These are phyloP conservation scores for Trichocladium antarcticum DNA, from an alignment of 495 filamentous ascomycete species.

Conservation along the genomic window DNA sequence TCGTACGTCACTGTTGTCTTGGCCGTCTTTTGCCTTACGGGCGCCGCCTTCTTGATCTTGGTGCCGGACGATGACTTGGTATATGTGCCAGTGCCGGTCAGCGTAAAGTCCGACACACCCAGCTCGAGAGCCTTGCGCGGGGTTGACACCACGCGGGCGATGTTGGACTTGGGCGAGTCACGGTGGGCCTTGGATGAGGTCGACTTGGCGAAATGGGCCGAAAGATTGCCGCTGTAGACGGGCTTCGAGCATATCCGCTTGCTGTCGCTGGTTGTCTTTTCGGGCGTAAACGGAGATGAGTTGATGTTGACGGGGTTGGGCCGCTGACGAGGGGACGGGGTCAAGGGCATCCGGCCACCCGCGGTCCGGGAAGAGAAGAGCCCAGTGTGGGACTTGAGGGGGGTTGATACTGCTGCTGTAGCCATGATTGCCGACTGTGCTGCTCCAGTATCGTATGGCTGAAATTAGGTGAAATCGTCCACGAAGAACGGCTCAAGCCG, in stretches of 20 bases:
- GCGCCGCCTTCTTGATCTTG: slow-evolving; percentile 46
- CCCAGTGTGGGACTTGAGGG: slow-evolving; percentile 83
- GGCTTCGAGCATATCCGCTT: slow-evolving; percentile 48
- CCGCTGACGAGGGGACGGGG: slow-evolving; percentile 67
- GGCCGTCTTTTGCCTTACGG: slow-evolving; percentile 51
- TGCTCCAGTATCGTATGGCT: slow-evolving; percentile 36
- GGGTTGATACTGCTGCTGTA: slow-evolving; percentile 76
- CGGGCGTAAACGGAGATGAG: slow-evolving; percentile 71
- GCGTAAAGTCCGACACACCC: slow-evolving; percentile 82
- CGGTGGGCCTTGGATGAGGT: slow-evolving; percentile 48
- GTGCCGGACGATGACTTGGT: slow-evolving; percentile 64
- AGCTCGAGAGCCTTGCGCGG: slow-evolving; percentile 75
- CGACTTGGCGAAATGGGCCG: slow-evolving; percentile 61
- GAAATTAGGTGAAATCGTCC: slow-evolving; percentile 1
- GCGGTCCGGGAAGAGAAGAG: slow-evolving; percentile 88
- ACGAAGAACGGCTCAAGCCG: slow-evolving; percentile 11
- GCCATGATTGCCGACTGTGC: slow-evolving; percentile 56
- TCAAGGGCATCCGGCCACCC: slow-evolving; percentile 87
- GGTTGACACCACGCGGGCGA: slow-evolving; percentile 56
- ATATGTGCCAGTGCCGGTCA: slow-evolving; percentile 64
- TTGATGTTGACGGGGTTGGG: slow-evolving; percentile 40
- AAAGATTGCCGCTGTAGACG: slow-evolving; percentile 58
- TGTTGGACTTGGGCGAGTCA: slow-evolving; percentile 89
- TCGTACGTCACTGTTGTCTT: slow-evolving; percentile 78
- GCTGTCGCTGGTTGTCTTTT: slow-evolving; percentile 44